Base-by-base conservation (phyloP, 441 rosid species). In the Adansonia grandidieri region DNA sequence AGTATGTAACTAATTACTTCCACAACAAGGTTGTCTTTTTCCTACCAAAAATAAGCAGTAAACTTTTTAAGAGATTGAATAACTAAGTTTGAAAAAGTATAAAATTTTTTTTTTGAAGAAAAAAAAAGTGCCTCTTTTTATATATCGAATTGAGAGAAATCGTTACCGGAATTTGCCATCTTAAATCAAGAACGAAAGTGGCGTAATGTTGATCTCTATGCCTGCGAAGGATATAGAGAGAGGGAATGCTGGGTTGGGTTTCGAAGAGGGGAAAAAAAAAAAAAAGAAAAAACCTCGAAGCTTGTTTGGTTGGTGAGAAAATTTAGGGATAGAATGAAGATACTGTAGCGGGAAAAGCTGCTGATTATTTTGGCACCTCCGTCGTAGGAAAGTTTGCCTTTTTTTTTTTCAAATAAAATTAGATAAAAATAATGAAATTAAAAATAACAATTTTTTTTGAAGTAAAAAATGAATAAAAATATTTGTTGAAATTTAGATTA, bases 21-120 rank as follows among this genome's bases (percentile, higher is more conserved):
- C 1, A 91, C 90, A 24, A 93, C 97, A 68, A 93, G 91, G 90
- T 95, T 95, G 82, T 93, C 98, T 82, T 88, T 88, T 83, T 93
- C 99, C 92, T 93, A 66, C 22, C 45, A 22, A 70, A 44, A 69
- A 58, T 0, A 10, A 5, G 2, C 4, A 48, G 3, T 7, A 28
- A 22, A 14, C 72, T 56, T 56, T 72, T 56, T 0, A 54, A 40
- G 10, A 10, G n/a, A 72, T 40, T 58, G 48, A 54, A 72, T 58
- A 32, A 47, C 7, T 56, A 40, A 6, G 53, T 1, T 40, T 3
- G 17, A 57, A 28, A 48, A 28, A 2, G 15, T 32, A 65, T 5
- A 22, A 22, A 19, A 28, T 32, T 32, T 32, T 32, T 32, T 45
- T 51, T 45, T 7, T 28, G 45, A 11, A 60, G 4, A 13, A 5